phyloP scores from a whole-genome alignment of 768 basidiomycete species.

The Mycena leptocephala region DNA sequence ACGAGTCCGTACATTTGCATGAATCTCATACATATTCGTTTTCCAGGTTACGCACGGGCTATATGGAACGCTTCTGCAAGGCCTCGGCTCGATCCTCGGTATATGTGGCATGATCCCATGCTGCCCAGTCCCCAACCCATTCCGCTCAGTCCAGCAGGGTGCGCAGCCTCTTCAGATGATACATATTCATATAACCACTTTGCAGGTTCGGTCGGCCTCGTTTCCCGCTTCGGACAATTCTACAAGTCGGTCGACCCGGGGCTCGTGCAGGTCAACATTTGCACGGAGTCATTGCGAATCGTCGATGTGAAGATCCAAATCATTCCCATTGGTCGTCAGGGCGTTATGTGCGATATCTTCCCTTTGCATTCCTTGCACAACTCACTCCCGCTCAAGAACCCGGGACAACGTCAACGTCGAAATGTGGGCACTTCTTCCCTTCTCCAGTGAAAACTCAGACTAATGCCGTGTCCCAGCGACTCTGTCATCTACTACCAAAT shows the following conservation, averaged over 20 bases:
- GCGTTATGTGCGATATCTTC: conserved; percentile 75
- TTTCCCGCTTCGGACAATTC: no score
- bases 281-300: no score
- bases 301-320: conserved; percentile 99
- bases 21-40: not conserved
- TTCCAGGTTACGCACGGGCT: conserved; percentile 85
- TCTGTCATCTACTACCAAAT: no score
- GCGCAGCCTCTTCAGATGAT: conserved; percentile 24
- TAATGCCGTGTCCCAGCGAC: conserved; percentile 64
- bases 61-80: conserved; percentile 87
- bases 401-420: conserved; percentile 97
- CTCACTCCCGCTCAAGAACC: conserved; percentile 61
- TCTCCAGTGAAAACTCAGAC: not conserved
- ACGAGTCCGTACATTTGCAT: not conserved
- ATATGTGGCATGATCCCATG: conserved; percentile 86
- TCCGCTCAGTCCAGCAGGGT: conserved; percentile 91
- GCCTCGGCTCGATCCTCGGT: conserved; percentile 79
- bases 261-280: no score
- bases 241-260: no score
- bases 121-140: conserved; percentile 89
- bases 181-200: conserved; percentile 1
- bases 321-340: conserved; percentile 87
- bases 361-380: not conserved
- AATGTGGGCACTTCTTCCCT: conserved; percentile 69
- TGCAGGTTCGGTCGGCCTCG: conserved; percentile 89